Percentiles rank a stretch among this genome's conserved stretches.
Conservation (phyloP, 2,329 filamentous ascomycete genomes). For the Trichoderma endophyticum region DNA sequence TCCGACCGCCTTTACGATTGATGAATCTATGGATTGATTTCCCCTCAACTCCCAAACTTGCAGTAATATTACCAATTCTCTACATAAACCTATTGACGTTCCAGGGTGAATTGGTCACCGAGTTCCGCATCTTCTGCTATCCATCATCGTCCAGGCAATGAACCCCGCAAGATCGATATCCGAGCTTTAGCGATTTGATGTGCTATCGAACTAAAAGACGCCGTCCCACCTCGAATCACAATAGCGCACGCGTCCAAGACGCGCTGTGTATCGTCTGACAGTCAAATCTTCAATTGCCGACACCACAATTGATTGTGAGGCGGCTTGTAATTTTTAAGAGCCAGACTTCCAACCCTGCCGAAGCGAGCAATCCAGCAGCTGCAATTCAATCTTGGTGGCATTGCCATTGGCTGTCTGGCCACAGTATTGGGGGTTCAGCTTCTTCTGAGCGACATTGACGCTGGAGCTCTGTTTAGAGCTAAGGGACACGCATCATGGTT, state of each 20-base stretch:
- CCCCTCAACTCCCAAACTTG: background rate
- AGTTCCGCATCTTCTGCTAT: background rate
- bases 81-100: background rate
- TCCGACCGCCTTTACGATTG: background rate
- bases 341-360: background rate
- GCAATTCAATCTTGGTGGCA: background rate
- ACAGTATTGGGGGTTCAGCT: background rate
- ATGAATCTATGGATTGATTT: background rate
- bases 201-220: background rate
- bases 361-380: background rate
- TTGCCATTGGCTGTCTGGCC: background rate
- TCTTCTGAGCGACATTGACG: background rate
- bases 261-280: conserved; percentile 6
- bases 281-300: background rate
- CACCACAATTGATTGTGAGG: background rate
- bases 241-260: conserved; percentile 8
- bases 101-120: background rate
- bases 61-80: background rate
- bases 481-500: background rate
- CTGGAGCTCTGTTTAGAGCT: background rate
- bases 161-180: conserved; percentile 9
- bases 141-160: background rate
- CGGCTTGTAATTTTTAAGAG: background rate
- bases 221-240: background rate
- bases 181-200: conserved; percentile 7